phyloP scores from a whole-genome alignment of 83 land plant species.

The Diphasiastrum complanatum region DNA sequence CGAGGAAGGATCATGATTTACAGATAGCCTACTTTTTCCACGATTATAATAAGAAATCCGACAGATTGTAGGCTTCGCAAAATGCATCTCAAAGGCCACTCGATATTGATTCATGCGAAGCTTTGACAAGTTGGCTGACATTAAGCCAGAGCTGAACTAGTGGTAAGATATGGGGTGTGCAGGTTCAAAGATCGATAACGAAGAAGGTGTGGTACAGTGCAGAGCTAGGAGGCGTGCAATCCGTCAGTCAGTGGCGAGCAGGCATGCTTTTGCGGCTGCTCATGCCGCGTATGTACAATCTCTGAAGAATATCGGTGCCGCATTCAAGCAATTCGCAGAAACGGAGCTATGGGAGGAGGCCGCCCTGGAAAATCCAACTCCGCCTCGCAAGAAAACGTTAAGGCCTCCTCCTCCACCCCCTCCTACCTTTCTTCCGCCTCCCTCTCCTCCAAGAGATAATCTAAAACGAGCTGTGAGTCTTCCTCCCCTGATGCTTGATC shows the following conservation, averaged over 20 bases:
- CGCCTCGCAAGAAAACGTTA: slow-evolving; percentile 13
- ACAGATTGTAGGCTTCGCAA: no score
- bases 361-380: slow-evolving; percentile 3
- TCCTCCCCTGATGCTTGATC: slow-evolving; percentile 17
- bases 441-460: slow-evolving; percentile 11
- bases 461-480: not conserved
- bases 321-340: slow-evolving; percentile 68
- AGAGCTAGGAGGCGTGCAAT: slow-evolving; percentile 48
- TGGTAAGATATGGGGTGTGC: slow-evolving; percentile 89
- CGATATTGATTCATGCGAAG: no score
- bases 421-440: slow-evolving; percentile 36
- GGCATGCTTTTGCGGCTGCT: slow-evolving; percentile 51
- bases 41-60: no score
- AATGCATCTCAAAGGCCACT: no score
- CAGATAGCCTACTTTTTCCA: no score
- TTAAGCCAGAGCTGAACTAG: no score
- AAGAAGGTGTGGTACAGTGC: slow-evolving; percentile 45
- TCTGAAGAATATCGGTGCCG: slow-evolving; percentile 62
- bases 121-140: no score
- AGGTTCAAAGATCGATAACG: slow-evolving; percentile 47
- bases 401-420: slow-evolving; percentile 45
- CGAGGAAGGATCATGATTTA: no score
- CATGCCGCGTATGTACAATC: slow-evolving; percentile 54
- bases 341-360: slow-evolving; percentile 21
- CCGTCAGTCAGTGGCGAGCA: slow-evolving; percentile 41